Evolutionary conservation across 2,329 filamentous ascomycete genomes (phyloP).

Genomic region (Trichothecium roseum): DNA sequence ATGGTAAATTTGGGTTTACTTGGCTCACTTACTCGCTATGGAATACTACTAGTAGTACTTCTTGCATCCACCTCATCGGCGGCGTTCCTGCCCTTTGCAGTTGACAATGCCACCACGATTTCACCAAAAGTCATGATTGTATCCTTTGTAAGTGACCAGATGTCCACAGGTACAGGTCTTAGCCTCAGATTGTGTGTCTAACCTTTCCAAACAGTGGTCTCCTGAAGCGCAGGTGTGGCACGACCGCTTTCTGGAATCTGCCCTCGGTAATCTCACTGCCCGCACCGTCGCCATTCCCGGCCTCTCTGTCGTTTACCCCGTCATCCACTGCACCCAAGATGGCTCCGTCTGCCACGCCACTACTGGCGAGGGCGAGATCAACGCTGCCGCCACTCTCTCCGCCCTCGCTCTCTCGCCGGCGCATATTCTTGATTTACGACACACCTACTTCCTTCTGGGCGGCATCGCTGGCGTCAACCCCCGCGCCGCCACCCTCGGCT

Average conservation of each 20-base stretch:
- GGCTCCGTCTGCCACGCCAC: constrained; percentile 57
- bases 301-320: constrained; percentile 54
- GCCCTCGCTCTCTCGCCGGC: constrained; percentile 49
- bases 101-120: too few relatives aligned
- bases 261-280: constrained; percentile 43
- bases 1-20: too few relatives aligned
- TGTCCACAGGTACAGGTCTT: too few relatives aligned
- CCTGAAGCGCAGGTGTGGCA: constrained; percentile 56
- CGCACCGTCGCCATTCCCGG: constrained; percentile 49
- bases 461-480: constrained; percentile 71
- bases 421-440: constrained; percentile 49
- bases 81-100: too few relatives aligned
- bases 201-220: constrained; percentile 37
- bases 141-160: too few relatives aligned
- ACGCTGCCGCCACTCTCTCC: constrained; percentile 56
- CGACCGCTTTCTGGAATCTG: constrained; percentile 31
- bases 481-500: constrained; percentile 51
- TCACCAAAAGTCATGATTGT: too few relatives aligned
- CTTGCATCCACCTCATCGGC: too few relatives aligned
- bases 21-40: too few relatives aligned
- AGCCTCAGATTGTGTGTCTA: too few relatives aligned
- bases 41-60: too few relatives aligned
- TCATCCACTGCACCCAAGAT: constrained; percentile 52
- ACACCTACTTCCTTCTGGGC: constrained; percentile 60
- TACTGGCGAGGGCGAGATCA: constrained; percentile 63